Evolutionary conservation across 345 rosid species (phyloP).

Genomic region (Salix dunnii): DNA sequence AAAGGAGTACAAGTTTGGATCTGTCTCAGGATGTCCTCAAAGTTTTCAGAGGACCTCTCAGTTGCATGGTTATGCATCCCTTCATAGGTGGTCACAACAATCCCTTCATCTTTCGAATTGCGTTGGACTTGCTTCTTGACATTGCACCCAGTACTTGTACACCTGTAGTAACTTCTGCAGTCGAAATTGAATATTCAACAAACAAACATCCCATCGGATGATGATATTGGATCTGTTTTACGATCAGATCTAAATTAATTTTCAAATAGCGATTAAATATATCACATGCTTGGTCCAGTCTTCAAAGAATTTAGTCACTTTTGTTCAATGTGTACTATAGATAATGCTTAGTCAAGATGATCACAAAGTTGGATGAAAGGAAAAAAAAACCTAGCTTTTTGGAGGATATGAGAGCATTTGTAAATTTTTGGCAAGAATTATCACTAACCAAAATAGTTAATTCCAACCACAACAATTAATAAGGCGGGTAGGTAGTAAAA

Average conservation of each 20-base stretch:
- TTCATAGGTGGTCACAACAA: conserved; percentile 50
- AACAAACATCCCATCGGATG: neutral
- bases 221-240: neutral
- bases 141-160: conserved; percentile 41
- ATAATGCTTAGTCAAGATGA: neutral
- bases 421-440: neutral
- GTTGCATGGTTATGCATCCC: conserved; percentile 39
- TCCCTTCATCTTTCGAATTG: conserved; percentile 35
- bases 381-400: neutral
- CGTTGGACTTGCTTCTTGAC: conserved; percentile 56
- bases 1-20: conserved; percentile 12
- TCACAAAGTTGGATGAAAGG: neutral
- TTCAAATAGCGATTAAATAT: neutral
- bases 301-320: neutral
- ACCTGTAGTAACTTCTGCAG: conserved; percentile 48
- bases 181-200: neutral
- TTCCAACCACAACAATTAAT: neutral
- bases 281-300: neutral
- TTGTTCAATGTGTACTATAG: neutral
- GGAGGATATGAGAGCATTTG: neutral
- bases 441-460: neutral
- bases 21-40: conserved; percentile 32
- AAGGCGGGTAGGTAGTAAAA: neutral
- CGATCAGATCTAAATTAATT: neutral
- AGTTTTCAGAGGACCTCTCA: conserved; percentile 28